Evolutionary conservation across 2,329 filamentous ascomycete species (phyloP), one percentile per base, ranked within the genome.

Genomic region (Fusarium haematococcum): DNA sequence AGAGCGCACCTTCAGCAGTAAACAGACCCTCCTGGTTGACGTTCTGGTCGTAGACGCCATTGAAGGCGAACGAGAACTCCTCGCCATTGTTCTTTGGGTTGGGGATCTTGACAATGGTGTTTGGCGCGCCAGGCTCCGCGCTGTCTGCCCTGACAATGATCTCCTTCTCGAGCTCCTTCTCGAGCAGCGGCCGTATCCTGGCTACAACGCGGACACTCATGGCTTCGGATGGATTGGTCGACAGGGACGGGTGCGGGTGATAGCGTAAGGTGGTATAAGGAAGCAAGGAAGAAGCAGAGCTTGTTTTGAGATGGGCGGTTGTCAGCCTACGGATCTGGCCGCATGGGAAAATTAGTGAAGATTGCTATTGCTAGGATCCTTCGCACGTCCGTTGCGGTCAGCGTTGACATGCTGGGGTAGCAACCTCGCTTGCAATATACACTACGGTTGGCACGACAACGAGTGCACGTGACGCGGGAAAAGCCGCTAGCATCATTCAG

Each of bases 41-140:
- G 39, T 89, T 83, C 78, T 92, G 90, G 79, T 94, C 94, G 83
- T 98, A 98, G 65, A 98, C 96, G 76, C 93, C 91, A 86, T 97
- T 97, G 88, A 98, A 98, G 62, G 95, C 91, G 82, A 98, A 99
- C 63, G 93, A 95, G 84, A 95, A 98, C 80, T 95, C 93, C 84
- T 98, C 96, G 25, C 89, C 87, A 74, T 94, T 94, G 80, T 98
- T 98, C 86, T 97, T 98, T 0, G 96, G 95, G 80, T 95, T 98
- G 5, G 96, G 96, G 79, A 98, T 97, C 82, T 93, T 93, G 80
- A 98, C 91, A 33, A 97, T 85, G 30, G 88, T 92, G 71, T 89
- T 90, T 23, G 91, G 88, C 74, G 88, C 89, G 75, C 89, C 89
- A 56, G 89, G 85, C 61, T 92, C 89, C 67, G 87, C 89, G 71